Evolutionary conservation across 495 filamentous ascomycete genomes (phyloP), one percentile per base, ranked within the genome.

Genomic region (Xylaria bambusicola): DNA sequence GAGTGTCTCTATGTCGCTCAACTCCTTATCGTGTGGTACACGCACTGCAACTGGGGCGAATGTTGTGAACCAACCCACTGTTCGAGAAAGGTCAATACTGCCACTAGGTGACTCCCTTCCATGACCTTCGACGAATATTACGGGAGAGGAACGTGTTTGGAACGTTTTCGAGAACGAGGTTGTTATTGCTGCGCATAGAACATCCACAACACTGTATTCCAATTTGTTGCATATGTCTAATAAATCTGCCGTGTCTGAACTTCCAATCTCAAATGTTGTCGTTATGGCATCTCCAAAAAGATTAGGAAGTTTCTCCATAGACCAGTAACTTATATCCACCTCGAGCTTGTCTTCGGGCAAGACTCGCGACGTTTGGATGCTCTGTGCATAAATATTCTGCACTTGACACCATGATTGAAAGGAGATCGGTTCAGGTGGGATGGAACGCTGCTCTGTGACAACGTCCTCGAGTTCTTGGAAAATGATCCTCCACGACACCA

Each of bases 41-140:
- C 53, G 61, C n/a, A 66, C 21, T 15, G 38, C 52, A 17, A 86
- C 70, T 0, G 84, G 83, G 47, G 78, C 77, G 26, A 86, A 66
- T 2, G 80, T 79, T 1, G 83, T 87, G 62, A 87, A 87, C 84
- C 84, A 87, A 7, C 84, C 84, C 7, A 86, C 77, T 9, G 84
- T 86, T 24, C 77, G 75, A 1, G 84, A 83, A 24, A 87, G 71
- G 62, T 87, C 82, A 20, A 85, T 75, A 3, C 69, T 65, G 48
- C 81, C 78, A 35, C 47, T 20, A 72, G 76, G 84, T 0, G 75
- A 61, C 57, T 86, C 83, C 24, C 84, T 69, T 5, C 84, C 84
- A 52, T 87, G 83, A 7, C 78, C 81, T 67, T 86, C 83, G 9
- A 54, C 54, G 53, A 67, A 64, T 23, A 86, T 73, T 0, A 75